Conservation (phyloP, 2,329 filamentous ascomycete genomes). For the Fusarium equiseti region DNA sequence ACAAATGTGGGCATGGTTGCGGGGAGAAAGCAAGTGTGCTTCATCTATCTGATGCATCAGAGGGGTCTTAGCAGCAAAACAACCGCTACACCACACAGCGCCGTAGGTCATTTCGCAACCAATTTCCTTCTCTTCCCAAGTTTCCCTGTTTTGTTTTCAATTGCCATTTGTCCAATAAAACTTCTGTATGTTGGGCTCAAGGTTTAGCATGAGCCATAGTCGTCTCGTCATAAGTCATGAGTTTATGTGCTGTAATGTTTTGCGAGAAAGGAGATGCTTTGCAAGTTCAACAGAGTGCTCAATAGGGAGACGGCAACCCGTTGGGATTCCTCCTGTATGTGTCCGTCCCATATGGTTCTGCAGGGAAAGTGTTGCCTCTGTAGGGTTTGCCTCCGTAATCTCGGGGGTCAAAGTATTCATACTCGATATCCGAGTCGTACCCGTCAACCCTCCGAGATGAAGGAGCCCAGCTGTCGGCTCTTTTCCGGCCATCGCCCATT, state of each 20-base stretch:
- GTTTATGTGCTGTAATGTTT: constrained; percentile 18
- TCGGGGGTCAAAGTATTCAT: constrained; percentile 55
- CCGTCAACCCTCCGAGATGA: constrained; percentile 56
- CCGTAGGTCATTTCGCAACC: constrained; percentile 33
- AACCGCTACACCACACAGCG: constrained; percentile 48
- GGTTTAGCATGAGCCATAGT: constrained; percentile 32
- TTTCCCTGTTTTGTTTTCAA: constrained; percentile 11
- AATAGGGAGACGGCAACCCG: constrained; percentile 52
- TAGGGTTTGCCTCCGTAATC: constrained; percentile 57
- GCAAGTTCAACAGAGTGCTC: constrained; percentile 9
- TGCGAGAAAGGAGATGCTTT: neutral
- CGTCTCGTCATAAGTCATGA: constrained; percentile 47
- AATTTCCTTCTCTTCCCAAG: constrained; percentile 24
- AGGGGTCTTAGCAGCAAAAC: constrained; percentile 35
- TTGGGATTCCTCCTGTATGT: constrained; percentile 37
- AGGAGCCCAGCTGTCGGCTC: constrained; percentile 60
- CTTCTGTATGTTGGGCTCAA: constrained; percentile 22
- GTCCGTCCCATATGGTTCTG: constrained; percentile 35
- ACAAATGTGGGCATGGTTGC: constrained; percentile 23
- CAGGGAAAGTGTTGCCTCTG: constrained; percentile 34
- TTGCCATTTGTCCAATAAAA: constrained; percentile 20
- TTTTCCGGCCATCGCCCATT: constrained; percentile 52
- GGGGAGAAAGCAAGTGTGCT: constrained; percentile 41
- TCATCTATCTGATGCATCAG: constrained; percentile 47
- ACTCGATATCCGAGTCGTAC: constrained; percentile 56